Evolutionary conservation across 2,329 filamentous ascomycete species (phyloP), one percentile per base, ranked within the genome.

Genomic region (Epichloe festucae): DNA sequence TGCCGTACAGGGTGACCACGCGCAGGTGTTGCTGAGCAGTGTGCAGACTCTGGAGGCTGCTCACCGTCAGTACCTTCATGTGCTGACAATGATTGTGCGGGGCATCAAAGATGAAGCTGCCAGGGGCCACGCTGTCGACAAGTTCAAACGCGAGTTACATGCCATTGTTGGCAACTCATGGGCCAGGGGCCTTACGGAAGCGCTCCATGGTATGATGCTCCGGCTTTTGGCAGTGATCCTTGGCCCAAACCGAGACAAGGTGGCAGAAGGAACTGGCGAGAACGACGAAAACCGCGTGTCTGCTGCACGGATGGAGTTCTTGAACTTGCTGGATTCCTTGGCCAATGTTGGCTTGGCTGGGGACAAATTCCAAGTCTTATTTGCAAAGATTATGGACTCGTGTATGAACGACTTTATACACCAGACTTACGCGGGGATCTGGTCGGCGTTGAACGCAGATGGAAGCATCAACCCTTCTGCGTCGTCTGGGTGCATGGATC

Each of bases 351-450:
- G 85, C 0, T 68, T 89, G 17, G 81, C 81, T 1, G 84, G 83
- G 27, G 81, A 86, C 59, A 73, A 71, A 47, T 85, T 86, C 49
- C 82, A 89, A 60, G 76, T 84, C 34, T 71, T 85, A 38, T 84
- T 89, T 59, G 86, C 84, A 15, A 81, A 85, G 63, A 74, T 85
- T 27, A 82, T 89, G 73, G 76, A 88, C 61, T 68, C 69, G 38
- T 73, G 83, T 53, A 81, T 89, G 72, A 74, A 75, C 43, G 70
- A 76, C 12, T 85, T 83, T 58, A 77, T 89, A 41, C 70, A 70
- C 40, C 71, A 73, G 47, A 77, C 76, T 6, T 88, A 82, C 60
- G 72, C 79, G 52, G 78, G 82, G 2, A 73, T 81, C 46, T 89
- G 85, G 80, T 55, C 61, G 52, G 45, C 56, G 17, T 47, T 59